phyloP scores from a whole-genome alignment of 179 eudicot species.

The Actinidia polygama region DNA sequence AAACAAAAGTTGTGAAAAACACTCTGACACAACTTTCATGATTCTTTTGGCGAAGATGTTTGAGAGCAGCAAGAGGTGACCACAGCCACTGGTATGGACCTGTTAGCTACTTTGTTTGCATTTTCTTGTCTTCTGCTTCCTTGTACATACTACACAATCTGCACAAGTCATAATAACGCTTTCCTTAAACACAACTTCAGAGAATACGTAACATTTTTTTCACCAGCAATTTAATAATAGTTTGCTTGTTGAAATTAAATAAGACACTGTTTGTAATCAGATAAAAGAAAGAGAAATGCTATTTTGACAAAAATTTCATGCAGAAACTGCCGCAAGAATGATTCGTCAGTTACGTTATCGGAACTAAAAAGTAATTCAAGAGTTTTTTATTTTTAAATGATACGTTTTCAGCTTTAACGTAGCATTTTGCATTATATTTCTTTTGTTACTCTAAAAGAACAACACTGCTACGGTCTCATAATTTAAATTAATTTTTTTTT shows the following conservation, averaged over 20 bases:
- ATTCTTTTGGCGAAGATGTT: conserved; percentile 97
- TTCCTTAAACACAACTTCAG: neutral
- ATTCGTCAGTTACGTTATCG: too few species aligned
- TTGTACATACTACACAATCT: conserved; percentile 88
- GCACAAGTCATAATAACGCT: conserved; percentile 40
- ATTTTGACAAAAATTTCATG: too few species aligned
- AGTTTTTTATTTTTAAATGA: too few species aligned
- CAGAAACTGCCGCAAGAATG: too few species aligned
- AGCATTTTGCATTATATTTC: too few species aligned
- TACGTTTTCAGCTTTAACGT: too few species aligned
- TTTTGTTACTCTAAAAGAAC: too few species aligned
- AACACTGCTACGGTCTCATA: too few species aligned
- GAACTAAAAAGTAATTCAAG: too few species aligned
- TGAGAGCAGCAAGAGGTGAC: conserved; percentile 98
- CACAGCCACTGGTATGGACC: conserved; percentile 90
- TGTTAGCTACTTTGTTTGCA: conserved; percentile 84
- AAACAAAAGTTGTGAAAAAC: conserved; percentile 98
- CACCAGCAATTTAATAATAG: neutral
- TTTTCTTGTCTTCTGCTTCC: conserved; percentile 93
- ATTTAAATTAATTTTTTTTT: too few species aligned
- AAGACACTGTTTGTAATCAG: too few species aligned
- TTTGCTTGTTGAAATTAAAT: neutral
- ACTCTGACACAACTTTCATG: conserved; percentile 95
- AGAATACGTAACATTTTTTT: neutral
- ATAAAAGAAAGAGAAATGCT: too few species aligned